Evolutionary conservation across 2,329 filamentous ascomycete genomes (phyloP).

Genomic region (Fusarium sp.): DNA sequence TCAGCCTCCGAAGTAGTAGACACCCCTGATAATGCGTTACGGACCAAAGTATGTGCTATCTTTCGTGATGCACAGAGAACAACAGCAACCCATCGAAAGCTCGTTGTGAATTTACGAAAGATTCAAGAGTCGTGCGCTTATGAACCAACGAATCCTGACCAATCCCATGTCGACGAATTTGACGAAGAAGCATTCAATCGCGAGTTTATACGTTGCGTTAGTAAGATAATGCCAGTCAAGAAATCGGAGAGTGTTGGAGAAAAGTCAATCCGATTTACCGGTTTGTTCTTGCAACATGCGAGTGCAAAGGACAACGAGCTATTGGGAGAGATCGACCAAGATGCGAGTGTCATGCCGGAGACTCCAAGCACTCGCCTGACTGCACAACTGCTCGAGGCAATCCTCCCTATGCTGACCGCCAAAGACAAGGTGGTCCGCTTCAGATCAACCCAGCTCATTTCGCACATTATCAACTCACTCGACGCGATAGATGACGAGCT

Average conservation of each 20-base stretch:
- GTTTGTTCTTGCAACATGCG: conserved; percentile 82
- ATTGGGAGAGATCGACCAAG: conserved; percentile 71
- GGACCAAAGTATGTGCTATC: conserved; percentile 76
- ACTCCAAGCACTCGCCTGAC: conserved; percentile 86
- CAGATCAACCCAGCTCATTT: conserved; percentile 87
- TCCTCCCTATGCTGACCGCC: conserved; percentile 80
- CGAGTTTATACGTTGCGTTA: conserved; percentile 84
- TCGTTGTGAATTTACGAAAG: conserved; percentile 87
- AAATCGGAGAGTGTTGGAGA: conserved; percentile 92
- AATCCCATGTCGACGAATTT: conserved; percentile 70
- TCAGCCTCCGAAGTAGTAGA: conserved; percentile 80
- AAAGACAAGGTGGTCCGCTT: conserved; percentile 96
- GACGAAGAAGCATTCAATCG: conserved; percentile 88
- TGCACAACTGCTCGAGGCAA: conserved; percentile 75
- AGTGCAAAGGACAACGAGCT: conserved; percentile 77
- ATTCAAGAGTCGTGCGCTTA: conserved; percentile 87
- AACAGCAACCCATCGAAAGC: conserved; percentile 88
- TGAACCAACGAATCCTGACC: conserved; percentile 65
- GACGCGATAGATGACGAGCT: conserved; percentile 92
- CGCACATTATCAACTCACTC: conserved; percentile 91
- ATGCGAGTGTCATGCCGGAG: conserved; percentile 78
- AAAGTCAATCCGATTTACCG: conserved; percentile 84
- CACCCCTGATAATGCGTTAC: conserved; percentile 74
- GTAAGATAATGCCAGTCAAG: conserved; percentile 86
- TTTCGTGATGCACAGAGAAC: conserved; percentile 89